phyloP scores from a whole-genome alignment of 2,329 filamentous ascomycete species.

The Aulographum hederae region DNA sequence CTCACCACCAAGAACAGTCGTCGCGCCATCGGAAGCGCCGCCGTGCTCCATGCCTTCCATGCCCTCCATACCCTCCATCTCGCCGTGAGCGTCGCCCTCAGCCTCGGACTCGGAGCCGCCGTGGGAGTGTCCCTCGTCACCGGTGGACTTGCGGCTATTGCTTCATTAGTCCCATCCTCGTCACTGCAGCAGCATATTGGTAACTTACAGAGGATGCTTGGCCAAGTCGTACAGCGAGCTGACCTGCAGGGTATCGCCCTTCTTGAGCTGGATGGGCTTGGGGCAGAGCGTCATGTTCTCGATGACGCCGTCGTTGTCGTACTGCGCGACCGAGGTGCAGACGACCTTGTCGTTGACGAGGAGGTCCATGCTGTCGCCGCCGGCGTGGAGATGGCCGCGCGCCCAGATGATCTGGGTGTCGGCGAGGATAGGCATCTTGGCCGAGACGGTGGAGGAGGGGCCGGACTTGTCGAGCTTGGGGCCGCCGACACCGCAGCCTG shows the following conservation, averaged over 20 bases:
- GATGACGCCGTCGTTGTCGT: conserved; percentile 2
- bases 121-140: neutral
- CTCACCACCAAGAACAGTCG: too few relatives aligned
- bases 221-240: conserved; percentile 2
- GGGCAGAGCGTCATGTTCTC: conserved; percentile 3
- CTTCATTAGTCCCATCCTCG: neutral
- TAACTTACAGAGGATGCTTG: conserved; percentile 3
- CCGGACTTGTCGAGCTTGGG: neutral
- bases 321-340: conserved; percentile 1
- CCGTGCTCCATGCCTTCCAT: too few relatives aligned
- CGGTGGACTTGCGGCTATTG: neutral
- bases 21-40: too few relatives aligned
- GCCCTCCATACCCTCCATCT: too few relatives aligned
- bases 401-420: conserved; percentile 3
- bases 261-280: conserved; percentile 2
- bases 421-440: neutral
- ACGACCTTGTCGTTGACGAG: conserved; percentile 2
- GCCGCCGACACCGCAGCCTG: neutral
- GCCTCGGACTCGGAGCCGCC: too few relatives aligned
- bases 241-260: conserved; percentile 1
- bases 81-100: too few relatives aligned
- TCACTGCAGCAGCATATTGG: neutral
- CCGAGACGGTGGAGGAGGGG: neutral
- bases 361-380: conserved; percentile 2
- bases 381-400: conserved; percentile 3